Evolutionary conservation across 345 rosid genomes (phyloP).

Genomic region (Trapa bicornis): DNA sequence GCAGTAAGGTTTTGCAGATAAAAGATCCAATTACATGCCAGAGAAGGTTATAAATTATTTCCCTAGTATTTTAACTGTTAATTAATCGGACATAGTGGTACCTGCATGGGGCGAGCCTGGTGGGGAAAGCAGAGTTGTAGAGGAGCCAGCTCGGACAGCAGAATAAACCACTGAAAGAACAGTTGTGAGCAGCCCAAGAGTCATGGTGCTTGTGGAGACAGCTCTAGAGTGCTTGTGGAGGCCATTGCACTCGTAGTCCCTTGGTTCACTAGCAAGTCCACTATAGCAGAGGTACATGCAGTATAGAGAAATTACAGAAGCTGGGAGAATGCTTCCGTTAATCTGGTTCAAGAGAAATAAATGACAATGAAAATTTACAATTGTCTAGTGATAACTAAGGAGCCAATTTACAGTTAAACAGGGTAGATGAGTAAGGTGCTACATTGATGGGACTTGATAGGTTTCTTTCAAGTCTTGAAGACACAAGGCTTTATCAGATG

Average conservation of each 20-base stretch:
- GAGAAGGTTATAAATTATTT: too few species aligned
- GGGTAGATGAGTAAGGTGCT: background rate
- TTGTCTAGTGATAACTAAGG: background rate
- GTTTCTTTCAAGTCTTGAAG: background rate
- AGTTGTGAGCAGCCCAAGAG: slow-evolving; percentile 78
- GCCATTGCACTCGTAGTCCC: slow-evolving; percentile 87
- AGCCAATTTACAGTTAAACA: background rate
- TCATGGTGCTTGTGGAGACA: slow-evolving; percentile 76
- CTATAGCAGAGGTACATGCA: slow-evolving; percentile 96
- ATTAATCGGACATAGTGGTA: slow-evolving; percentile 7
- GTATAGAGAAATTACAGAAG: slow-evolving; percentile 79
- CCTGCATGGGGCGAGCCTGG: slow-evolving; percentile 95
- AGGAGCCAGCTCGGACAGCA: slow-evolving; percentile 98
- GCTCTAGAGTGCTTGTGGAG: slow-evolving; percentile 89
- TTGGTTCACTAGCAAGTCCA: slow-evolving; percentile 94
- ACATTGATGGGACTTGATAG: background rate
- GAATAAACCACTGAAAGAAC: slow-evolving; percentile 91
- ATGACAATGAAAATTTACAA: background rate
- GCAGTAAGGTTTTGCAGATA: background rate
- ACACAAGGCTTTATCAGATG: background rate
- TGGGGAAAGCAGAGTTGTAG: slow-evolving; percentile 70
- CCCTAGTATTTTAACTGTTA: background rate
- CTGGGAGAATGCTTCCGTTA: slow-evolving; percentile 86
- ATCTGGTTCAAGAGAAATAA: slow-evolving; percentile 38
- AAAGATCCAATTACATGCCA: background rate